A percentile compares a stretch with the other conserved stretches of the same genome.
Evolutionary conservation across 257 asterid genomes (phyloP).

Genomic region (Fraxinus pennsylvanica): DNA sequence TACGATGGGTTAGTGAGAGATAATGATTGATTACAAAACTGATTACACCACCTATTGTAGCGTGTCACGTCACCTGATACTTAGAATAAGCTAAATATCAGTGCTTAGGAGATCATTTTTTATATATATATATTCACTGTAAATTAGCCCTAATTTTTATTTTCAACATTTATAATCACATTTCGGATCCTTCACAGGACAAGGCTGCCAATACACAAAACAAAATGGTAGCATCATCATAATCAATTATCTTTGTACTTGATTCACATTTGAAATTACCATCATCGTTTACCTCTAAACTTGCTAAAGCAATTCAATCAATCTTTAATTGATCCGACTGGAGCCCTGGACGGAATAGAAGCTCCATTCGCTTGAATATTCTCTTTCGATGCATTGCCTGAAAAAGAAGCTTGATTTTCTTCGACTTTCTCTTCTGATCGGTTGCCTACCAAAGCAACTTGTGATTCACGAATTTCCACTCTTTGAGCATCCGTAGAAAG

Average conservation of each 20-base stretch:
- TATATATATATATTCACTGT: not conserved
- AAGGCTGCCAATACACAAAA: not conserved
- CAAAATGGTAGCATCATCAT: not conserved
- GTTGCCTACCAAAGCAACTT: constrained; percentile 31
- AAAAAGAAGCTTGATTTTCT: constrained; percentile 33
- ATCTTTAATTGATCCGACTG: constrained; percentile 25
- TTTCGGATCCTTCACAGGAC: not conserved
- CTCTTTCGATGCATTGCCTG: constrained; percentile 34
- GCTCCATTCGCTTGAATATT: constrained; percentile 29
- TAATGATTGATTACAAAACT: too few species aligned
- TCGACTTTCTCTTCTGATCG: constrained; percentile 28
- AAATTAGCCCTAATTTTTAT: not conserved
- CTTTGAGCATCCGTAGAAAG: constrained; percentile 12
- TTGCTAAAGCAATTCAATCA: constrained; percentile 26
- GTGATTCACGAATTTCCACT: constrained; percentile 35
- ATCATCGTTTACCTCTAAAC: constrained; percentile 20
- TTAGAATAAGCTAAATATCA: too few species aligned
- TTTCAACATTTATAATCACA: not conserved
- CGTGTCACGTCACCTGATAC: too few species aligned
- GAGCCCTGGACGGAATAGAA: constrained; percentile 13
- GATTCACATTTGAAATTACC: constrained; percentile 22
- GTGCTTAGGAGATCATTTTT: too few species aligned
- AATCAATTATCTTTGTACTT: not conserved
- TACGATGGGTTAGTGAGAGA: too few species aligned
- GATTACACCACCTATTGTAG: too few species aligned